Conservation (phyloP, 495 filamentous ascomycete species). For the Eremomyces bilateralis region DNA sequence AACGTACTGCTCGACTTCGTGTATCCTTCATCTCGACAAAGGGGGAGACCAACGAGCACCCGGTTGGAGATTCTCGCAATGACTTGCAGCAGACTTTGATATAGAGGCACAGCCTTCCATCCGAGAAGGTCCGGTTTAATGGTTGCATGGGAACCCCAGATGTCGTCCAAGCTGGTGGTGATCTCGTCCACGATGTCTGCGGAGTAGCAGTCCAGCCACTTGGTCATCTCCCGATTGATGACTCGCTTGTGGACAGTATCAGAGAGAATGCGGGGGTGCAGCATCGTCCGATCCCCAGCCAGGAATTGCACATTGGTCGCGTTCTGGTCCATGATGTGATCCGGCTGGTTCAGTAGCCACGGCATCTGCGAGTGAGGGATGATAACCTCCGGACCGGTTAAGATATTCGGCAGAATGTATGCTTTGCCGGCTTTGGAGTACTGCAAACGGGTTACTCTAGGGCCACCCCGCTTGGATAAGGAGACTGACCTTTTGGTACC, state of each 20-base stretch:
- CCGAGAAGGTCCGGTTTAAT: no score
- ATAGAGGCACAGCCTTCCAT: constrained; percentile 21
- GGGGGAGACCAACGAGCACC: constrained; percentile 7
- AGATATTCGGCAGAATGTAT: constrained; percentile 22
- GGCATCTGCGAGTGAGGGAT: constrained; percentile 21
- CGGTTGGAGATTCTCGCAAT: constrained; percentile 21
- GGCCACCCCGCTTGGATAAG: not conserved
- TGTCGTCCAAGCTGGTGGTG: constrained; percentile 8
- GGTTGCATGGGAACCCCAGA: not conserved
- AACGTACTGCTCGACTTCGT: not conserved
- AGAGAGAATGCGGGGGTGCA: constrained; percentile 16
- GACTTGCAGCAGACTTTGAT: constrained; percentile 10
- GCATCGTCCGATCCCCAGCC: constrained; percentile 1
- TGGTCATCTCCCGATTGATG: constrained; percentile 20
- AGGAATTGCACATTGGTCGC: constrained; percentile 9
- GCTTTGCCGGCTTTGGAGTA: constrained; percentile 19
- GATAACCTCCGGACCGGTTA: constrained; percentile 22
- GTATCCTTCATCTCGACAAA: constrained; percentile 7
- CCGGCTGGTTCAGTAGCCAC: constrained; percentile 26
- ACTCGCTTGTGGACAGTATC: constrained; percentile 17
- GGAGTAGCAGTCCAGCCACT: constrained; percentile 20
- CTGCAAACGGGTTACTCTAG: constrained; percentile 6
- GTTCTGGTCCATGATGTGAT: constrained; percentile 17
- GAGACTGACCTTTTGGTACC: not conserved
- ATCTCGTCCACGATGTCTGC: constrained; percentile 24